Evolutionary conservation across 2,329 filamentous ascomycete species (phyloP).

Genomic region (Westerdykella ornata): DNA sequence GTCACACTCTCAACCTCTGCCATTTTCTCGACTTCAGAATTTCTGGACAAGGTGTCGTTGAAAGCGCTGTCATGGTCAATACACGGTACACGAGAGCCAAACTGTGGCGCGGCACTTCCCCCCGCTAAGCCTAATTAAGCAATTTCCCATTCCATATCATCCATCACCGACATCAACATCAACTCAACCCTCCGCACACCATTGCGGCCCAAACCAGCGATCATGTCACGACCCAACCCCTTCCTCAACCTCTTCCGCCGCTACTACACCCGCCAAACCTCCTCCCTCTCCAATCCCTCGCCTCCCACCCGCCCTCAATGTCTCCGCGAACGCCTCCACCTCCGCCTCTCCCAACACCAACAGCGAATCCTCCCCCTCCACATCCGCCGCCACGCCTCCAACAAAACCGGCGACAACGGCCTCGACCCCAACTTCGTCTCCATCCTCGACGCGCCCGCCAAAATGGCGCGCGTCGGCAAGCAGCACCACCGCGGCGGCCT

Average conservation of each 20-base stretch:
- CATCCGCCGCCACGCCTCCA: slow-evolving; percentile 19
- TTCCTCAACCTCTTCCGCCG: slow-evolving; percentile 29
- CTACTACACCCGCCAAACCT: slow-evolving; percentile 17
- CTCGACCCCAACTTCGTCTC: slow-evolving; percentile 70
- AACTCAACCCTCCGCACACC: slow-evolving; percentile 5
- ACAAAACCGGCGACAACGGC: slow-evolving; percentile 50
- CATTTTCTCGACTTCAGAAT: not conserved
- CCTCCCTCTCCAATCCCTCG: slow-evolving; percentile 6
- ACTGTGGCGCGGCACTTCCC: no score
- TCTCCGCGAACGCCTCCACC: slow-evolving; percentile 21
- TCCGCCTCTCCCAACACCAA: slow-evolving; percentile 14
- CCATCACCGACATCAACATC: slow-evolving; percentile 9
- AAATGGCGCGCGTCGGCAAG: slow-evolving; percentile 67
- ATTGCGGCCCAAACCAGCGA: slow-evolving; percentile 3
- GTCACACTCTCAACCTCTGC: not conserved
- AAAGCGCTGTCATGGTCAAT: no score
- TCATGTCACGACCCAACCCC: slow-evolving; percentile 32
- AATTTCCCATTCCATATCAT: not conserved
- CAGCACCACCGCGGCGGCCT: slow-evolving; percentile 69
- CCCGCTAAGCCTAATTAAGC: no score
- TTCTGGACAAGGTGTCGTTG: not conserved
- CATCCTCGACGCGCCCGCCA: slow-evolving; percentile 77
- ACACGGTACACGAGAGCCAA: no score
- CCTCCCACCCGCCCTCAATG: slow-evolving; percentile 28
- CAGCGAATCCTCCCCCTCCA: no score